Conservation (phyloP, 768 basidiomycete species). For the Phlegmacium glaucopus region DNA sequence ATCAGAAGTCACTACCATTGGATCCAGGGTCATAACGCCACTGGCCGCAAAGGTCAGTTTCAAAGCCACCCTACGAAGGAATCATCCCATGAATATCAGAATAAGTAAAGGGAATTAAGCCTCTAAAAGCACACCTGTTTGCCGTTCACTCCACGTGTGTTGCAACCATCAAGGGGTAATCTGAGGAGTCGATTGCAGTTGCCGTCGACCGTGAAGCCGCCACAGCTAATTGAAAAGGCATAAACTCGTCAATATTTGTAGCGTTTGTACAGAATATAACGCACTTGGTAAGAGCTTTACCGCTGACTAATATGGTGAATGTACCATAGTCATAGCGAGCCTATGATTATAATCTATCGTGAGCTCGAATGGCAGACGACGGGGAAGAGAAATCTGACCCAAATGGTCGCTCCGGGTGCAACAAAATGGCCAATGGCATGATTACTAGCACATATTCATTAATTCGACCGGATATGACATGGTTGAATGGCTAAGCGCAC, state of each 20-base stretch:
- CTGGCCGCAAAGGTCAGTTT: conserved; percentile 6
- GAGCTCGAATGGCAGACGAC: too few species aligned
- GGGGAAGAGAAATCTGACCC: neutral
- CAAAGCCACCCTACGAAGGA: conserved; percentile 1
- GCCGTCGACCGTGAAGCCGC: conserved; percentile 1
- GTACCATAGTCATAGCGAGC: too few species aligned
- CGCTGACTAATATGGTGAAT: too few species aligned
- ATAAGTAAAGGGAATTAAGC: neutral
- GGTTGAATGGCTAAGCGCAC: neutral
- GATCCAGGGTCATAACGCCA: conserved; percentile 7
- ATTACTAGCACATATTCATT: neutral
- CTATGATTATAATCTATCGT: too few species aligned
- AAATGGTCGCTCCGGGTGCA: neutral
- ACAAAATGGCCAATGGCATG: conserved; percentile 1
- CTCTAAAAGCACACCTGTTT: conserved; percentile 3
- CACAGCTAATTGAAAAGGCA: neutral
- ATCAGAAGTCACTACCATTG: conserved; percentile 2
- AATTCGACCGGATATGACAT: neutral
- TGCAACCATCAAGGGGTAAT: conserved; percentile 4
- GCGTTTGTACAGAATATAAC: too few species aligned
- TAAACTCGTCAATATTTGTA: neutral
- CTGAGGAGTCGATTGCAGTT: conserved; percentile 11
- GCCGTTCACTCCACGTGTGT: conserved; percentile 5
- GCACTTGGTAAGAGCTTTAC: too few species aligned
- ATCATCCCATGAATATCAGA: neutral